phyloP scores from a whole-genome alignment of 192 early-diverging fungal species.

The Coemansia umbellata region DNA sequence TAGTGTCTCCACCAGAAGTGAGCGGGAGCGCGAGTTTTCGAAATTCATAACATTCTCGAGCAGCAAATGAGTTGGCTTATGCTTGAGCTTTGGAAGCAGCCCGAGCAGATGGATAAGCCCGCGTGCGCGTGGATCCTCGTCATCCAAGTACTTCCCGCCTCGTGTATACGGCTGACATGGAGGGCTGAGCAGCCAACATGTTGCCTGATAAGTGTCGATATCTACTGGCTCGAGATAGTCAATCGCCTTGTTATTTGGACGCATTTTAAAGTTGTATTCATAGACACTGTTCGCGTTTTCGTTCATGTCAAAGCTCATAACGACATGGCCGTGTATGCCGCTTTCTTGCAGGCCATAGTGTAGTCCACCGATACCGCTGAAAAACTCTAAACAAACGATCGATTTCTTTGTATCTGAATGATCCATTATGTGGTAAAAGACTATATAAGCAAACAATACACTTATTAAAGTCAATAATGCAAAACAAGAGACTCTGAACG shows the following conservation, averaged over 20 bases:
- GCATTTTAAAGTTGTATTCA: conserved; percentile 36
- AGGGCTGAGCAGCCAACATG: conserved; percentile 88
- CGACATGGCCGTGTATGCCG: conserved; percentile 15
- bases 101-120: conserved; percentile 35
- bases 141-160: conserved; percentile 75
- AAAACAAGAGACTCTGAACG: neutral
- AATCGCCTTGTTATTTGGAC: conserved; percentile 47
- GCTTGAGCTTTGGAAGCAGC: conserved; percentile 22
- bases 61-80: conserved; percentile 18
- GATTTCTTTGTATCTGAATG: neutral
- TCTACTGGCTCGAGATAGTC: conserved; percentile 26
- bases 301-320: conserved; percentile 47
- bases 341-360: conserved; percentile 42
- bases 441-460: neutral
- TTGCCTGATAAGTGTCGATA: conserved; percentile 58
- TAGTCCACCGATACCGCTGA: conserved; percentile 48
- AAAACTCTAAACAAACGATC: conserved; percentile 45
- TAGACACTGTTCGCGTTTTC: conserved; percentile 46
- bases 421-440: no score
- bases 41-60: conserved; percentile 52
- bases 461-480: no score
- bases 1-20: conserved; percentile 17
- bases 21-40: conserved; percentile 40
- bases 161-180: conserved; percentile 86
- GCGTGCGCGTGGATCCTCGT: conserved; percentile 42